Conservation (phyloP, 2,329 filamentous ascomycete species). For the Fusarium scirpi region DNA sequence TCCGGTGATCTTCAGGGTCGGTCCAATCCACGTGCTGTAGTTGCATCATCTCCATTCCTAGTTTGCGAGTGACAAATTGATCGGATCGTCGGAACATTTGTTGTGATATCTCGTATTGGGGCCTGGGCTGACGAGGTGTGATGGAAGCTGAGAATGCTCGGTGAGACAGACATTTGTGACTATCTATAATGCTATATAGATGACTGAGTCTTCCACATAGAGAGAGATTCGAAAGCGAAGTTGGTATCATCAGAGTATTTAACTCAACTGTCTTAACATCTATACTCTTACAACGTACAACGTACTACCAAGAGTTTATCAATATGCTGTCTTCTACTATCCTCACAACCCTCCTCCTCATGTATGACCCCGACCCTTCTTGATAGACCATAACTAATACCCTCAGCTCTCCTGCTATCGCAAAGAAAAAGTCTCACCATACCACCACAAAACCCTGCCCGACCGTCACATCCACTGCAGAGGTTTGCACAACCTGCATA, state of each 20-base stretch:
- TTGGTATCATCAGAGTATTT: no score
- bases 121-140: conserved; percentile 8
- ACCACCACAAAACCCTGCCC: conserved; percentile 45
- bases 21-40: conserved; percentile 20
- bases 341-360: conserved; percentile 9
- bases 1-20: conserved; percentile 23
- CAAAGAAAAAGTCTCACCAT: conserved; percentile 7
- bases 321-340: conserved; percentile 26
- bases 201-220: no score
- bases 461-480: conserved; percentile 50
- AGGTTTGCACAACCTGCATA: conserved; percentile 52
- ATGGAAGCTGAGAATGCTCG: neutral
- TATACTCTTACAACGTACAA: neutral
- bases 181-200: conserved; percentile 6
- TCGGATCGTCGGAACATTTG: conserved; percentile 1
- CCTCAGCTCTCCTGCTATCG: conserved; percentile 13
- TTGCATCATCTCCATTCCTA: conserved; percentile 18
- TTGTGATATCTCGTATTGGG: conserved; percentile 2
- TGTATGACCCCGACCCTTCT: conserved; percentile 5
- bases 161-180: neutral
- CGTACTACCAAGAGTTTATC: neutral
- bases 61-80: neutral
- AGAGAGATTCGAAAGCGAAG: neutral
- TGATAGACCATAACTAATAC: conserved; percentile 9
- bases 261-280: neutral